Base-by-base conservation (phyloP, 495 filamentous ascomycete species). In the Bacidia gigantensis region DNA sequence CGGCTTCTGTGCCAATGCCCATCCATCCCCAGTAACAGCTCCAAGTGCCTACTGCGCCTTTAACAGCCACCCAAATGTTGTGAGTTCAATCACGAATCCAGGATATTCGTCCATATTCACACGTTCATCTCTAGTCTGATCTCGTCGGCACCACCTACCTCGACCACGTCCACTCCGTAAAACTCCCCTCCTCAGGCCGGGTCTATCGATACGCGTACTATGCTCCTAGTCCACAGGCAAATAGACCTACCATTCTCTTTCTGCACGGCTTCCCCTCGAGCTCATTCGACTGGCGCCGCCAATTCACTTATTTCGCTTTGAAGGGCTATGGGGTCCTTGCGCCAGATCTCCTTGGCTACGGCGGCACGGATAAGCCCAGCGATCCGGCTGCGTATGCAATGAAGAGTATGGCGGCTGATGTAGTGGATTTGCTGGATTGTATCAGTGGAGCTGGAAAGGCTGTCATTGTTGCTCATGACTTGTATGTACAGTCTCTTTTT, bases 271-370 rank as follows among this genome's bases (percentile, higher is more conserved):
- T 64, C 39, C 68, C 68, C 23, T 60, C 55, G 29, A 56, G 63
- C 18, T 50, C 56, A 9, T 62, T 65, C 51, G 65, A 71, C 54
- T 74, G 71, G 71, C 57, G 62, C n/a, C 60, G 67, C 45, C 67
- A 69, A 39, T 62, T 71, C 22, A 14, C 40, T 21, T 56, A 58
- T 49, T 65, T 72, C 43, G 32, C 56, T 5, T 22, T 39, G 1
- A 9, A 23, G 1, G 70, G 71, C 21, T 71, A 67, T 50, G 68
- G 69, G 3, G 49, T 72, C 48, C 42, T 74, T 11, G 68, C 58
- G 2, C 71, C 71, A 7, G 71, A 74, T 58, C 55, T 67, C 14
- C 64, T 74, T 2, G 71, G 71, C 11, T 74, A 68, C 47, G 69
- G 70, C 7, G 69, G 60, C 9, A 67, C 66, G 7, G 61, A 62